phyloP scores from a whole-genome alignment of 768 basidiomycete genomes.

The Coprinopsis cinerea region DNA sequence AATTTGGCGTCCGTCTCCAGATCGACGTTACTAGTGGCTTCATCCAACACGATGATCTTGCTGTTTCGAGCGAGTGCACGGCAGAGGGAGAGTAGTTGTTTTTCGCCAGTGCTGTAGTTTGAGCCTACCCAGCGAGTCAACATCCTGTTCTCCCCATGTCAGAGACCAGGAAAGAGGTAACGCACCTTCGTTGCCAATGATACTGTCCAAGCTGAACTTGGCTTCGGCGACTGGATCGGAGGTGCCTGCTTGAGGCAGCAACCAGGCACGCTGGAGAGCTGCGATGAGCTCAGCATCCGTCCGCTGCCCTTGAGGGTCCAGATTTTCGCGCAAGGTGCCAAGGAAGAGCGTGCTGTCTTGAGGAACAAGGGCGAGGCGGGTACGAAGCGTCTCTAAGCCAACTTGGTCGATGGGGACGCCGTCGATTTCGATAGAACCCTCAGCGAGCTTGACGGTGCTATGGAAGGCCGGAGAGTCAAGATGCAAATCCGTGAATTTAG shows the following conservation, averaged over 20 bases:
- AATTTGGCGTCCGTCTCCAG: constrained; percentile 57
- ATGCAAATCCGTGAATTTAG: neutral
- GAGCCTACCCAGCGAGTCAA: constrained; percentile 26
- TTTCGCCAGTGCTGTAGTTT: constrained; percentile 54
- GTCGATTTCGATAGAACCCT: constrained; percentile 54
- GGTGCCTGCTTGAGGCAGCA: constrained; percentile 46
- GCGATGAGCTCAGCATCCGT: constrained; percentile 61
- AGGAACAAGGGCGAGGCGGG: constrained; percentile 59
- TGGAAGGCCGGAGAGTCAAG: neutral
- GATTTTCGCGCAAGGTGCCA: constrained; percentile 38
- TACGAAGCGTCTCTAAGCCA: constrained; percentile 47
- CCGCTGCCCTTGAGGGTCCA: constrained; percentile 32
- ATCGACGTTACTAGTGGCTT: constrained; percentile 58
- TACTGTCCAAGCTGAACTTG: constrained; percentile 64
- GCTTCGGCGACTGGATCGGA: constrained; percentile 42
- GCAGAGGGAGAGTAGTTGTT: constrained; percentile 50
- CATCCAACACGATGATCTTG: constrained; percentile 54
- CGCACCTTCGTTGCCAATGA: constrained; percentile 40
- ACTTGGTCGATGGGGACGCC: constrained; percentile 44
- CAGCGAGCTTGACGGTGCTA: constrained; percentile 47
- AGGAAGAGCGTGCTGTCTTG: constrained; percentile 53
- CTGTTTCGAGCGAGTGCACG: constrained; percentile 58
- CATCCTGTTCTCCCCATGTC: neutral
- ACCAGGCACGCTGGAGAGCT: constrained; percentile 52
- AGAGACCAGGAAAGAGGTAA: neutral